Percentiles rank a stretch among this genome's conserved stretches.
phyloP scores from a whole-genome alignment of 2,329 filamentous ascomycete genomes.

The Byssoonygena ceratinophila region DNA sequence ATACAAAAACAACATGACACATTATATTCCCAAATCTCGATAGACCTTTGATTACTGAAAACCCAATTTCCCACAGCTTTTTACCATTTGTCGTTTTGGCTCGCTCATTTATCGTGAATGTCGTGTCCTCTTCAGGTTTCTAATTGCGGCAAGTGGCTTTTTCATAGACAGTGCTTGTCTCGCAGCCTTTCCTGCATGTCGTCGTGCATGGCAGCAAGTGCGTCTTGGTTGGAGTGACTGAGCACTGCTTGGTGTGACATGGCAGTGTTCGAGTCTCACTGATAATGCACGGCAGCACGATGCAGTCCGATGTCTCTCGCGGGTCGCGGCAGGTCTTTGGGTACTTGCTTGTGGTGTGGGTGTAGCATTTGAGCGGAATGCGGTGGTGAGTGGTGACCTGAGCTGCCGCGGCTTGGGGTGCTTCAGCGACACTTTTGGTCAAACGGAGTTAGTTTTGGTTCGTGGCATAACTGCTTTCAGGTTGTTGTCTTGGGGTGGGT shows the following conservation, averaged over 20 bases:
- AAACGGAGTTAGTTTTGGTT: background rate
- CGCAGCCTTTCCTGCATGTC: conserved; percentile 14
- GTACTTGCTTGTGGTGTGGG: conserved; percentile 12
- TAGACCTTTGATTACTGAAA: background rate
- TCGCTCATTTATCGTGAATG: background rate
- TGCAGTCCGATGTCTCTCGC: conserved; percentile 6
- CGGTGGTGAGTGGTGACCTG: conserved; percentile 1
- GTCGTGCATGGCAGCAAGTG: conserved; percentile 10
- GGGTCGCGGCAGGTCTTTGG: conserved; percentile 8
- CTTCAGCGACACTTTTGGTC: background rate
- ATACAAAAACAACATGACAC: background rate
- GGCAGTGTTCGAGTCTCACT: conserved; percentile 13
- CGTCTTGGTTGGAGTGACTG: conserved; percentile 13
- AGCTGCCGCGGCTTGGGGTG: background rate
- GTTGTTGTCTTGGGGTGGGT: background rate
- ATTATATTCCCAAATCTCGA: background rate
- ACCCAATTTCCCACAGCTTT: too few species aligned
- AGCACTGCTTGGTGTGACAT: conserved; percentile 12
- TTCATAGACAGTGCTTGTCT: conserved; percentile 8
- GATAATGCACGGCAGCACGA: conserved; percentile 13
- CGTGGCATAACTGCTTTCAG: too few species aligned
- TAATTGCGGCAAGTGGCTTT: background rate
- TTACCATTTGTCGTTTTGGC: background rate
- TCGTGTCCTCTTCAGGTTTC: background rate
- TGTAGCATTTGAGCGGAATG: conserved; percentile 13